phyloP scores from a whole-genome alignment of 345 rosid genomes.

The Murraya koenigii region DNA sequence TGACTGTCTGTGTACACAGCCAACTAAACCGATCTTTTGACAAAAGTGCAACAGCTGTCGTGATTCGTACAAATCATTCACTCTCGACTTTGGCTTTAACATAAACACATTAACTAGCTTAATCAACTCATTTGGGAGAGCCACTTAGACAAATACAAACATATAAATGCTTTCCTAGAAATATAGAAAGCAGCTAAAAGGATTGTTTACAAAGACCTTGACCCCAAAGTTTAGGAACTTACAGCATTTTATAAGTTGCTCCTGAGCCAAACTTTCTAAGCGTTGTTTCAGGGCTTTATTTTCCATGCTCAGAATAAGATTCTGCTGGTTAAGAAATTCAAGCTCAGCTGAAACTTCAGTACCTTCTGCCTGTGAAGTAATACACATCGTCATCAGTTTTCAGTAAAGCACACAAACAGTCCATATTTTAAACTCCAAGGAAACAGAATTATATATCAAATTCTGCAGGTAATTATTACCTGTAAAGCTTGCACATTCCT shows the following conservation, averaged over 20 bases:
- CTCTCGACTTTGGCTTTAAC: not conserved
- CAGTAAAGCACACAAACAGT: conserved; percentile 1
- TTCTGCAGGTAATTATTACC: conserved; percentile 45
- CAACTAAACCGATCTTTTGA: not conserved
- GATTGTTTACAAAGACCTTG: not conserved
- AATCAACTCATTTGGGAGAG: not conserved
- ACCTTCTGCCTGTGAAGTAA: conserved; percentile 63
- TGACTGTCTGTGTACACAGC: not conserved
- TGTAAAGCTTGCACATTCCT: conserved; percentile 94
- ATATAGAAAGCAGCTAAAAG: conserved; percentile 9
- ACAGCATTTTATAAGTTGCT: conserved; percentile 79
- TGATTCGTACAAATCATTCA: not conserved
- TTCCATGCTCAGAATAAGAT: conserved; percentile 84
- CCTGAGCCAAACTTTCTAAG: conserved; percentile 73
- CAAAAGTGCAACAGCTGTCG: not conserved
- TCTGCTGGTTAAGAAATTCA: conserved; percentile 78
- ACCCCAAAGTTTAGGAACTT: conserved; percentile 29
- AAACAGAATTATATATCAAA: not conserved
- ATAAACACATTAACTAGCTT: not conserved
- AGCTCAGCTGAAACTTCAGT: conserved; percentile 84
- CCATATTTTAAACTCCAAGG: not conserved
- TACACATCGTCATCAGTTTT: conserved; percentile 6
- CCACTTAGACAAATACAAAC: not conserved
- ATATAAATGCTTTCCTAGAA: not conserved
- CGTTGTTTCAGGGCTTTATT: conserved; percentile 87